Evolutionary conservation across 768 basidiomycete species (phyloP).

Genomic region (Leucocoprinus leucothites): DNA sequence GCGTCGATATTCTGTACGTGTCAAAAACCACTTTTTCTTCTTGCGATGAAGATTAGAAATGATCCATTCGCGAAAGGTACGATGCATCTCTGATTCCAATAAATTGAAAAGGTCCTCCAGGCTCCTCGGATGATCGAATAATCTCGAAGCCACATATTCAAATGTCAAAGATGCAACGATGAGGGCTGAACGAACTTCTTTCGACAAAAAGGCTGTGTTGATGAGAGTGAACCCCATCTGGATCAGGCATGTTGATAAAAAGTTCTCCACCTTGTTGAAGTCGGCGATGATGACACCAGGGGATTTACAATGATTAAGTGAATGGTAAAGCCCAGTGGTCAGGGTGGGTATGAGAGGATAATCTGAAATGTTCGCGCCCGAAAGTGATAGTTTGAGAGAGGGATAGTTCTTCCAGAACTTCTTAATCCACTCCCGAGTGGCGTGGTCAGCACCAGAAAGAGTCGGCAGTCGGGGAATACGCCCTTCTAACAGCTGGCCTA

Average conservation of each 20-base stretch:
- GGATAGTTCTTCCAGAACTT: slow-evolving; percentile 29
- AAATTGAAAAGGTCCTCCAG: background rate
- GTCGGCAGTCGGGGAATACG: background rate
- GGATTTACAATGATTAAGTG: slow-evolving; percentile 25
- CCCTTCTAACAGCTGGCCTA: slow-evolving; percentile 5
- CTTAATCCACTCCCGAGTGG: slow-evolving; percentile 21
- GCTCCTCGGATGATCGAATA: background rate
- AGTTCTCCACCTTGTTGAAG: slow-evolving; percentile 4
- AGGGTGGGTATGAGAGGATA: slow-evolving; percentile 35
- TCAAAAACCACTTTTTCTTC: background rate
- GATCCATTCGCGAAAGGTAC: background rate
- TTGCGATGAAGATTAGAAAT: background rate
- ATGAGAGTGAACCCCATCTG: slow-evolving; percentile 10
- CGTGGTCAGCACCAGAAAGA: background rate
- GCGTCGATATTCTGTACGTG: background rate
- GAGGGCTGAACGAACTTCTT: slow-evolving; percentile 12
- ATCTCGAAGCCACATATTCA: background rate
- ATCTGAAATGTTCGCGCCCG: slow-evolving; percentile 14
- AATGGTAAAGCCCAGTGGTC: slow-evolving; percentile 24
- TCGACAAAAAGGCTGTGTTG: slow-evolving; percentile 15
- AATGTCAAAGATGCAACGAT: background rate
- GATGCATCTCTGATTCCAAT: background rate
- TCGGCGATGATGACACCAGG: slow-evolving; percentile 22
- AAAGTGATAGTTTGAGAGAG: slow-evolving; percentile 10
- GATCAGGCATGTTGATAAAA: slow-evolving; percentile 28